A percentile compares a stretch with the other conserved stretches of the same genome.
Evolutionary conservation across 2,329 filamentous ascomycete genomes (phyloP).

Genomic region (Stachybotrys chlorohalonatus): DNA sequence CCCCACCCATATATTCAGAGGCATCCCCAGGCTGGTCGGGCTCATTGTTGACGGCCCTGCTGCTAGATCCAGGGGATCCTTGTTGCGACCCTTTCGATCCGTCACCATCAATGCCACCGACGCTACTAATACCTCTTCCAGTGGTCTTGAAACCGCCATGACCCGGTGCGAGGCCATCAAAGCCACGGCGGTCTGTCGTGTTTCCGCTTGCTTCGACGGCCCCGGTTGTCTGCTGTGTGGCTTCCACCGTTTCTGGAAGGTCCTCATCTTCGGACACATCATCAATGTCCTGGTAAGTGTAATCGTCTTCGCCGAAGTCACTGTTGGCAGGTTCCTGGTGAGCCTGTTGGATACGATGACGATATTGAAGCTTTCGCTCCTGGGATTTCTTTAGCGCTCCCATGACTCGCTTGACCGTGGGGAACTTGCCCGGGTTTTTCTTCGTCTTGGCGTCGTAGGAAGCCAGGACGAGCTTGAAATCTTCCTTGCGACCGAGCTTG

Average conservation of each 20-base stretch:
- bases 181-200: neutral
- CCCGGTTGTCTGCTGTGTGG: neutral
- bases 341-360: neutral
- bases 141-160: neutral
- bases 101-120: neutral
- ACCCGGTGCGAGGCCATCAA: neutral
- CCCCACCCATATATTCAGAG: neutral
- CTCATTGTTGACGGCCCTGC: neutral
- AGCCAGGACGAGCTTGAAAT: conserved; percentile 5
- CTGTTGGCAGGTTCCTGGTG: conserved; percentile 4
- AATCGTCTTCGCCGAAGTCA: conserved; percentile 5
- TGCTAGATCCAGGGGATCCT: neutral
- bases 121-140: neutral
- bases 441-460: conserved; percentile 1
- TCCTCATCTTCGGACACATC: conserved; percentile 1
- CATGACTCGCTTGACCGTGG: conserved; percentile 7
- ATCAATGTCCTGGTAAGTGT: conserved; percentile 6
- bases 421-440: conserved; percentile 3
- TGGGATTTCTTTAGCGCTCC: conserved; percentile 3
- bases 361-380: neutral
- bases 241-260: conserved; percentile 1
- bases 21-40: neutral
- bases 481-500: conserved; percentile 6
- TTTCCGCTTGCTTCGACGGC: neutral
- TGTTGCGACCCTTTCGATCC: neutral